Conservation (phyloP, 495 filamentous ascomycete genomes). For the Gamarada debralockiae region DNA sequence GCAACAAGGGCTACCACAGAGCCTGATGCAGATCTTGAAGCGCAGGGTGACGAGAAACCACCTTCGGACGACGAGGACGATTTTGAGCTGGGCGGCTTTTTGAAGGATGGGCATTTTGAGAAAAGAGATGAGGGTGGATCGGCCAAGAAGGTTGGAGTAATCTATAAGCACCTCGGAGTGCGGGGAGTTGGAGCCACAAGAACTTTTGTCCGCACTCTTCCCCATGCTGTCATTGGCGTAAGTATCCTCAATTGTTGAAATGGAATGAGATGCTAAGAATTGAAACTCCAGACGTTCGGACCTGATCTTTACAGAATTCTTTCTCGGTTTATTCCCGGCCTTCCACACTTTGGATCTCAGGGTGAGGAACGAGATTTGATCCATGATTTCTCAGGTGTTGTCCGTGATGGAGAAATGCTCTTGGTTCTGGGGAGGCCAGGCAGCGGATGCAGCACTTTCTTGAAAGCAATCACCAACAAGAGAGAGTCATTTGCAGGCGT, state of each 20-base stretch:
- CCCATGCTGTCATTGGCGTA: slow-evolving; percentile 64
- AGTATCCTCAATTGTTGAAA: slow-evolving; percentile 38
- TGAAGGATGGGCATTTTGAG: slow-evolving; percentile 78
- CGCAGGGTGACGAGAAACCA: slow-evolving; percentile 29
- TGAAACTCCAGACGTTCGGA: slow-evolving; percentile 67
- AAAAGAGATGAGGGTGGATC: slow-evolving; percentile 67
- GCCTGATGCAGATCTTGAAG: slow-evolving; percentile 17
- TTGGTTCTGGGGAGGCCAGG: slow-evolving; percentile 79
- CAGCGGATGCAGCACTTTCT: slow-evolving; percentile 75
- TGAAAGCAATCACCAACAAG: slow-evolving; percentile 74
- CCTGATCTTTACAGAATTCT: slow-evolving; percentile 75
- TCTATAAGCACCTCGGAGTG: slow-evolving; percentile 77
- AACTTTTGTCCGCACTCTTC: slow-evolving; percentile 69
- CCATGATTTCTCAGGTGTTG: slow-evolving; percentile 73
- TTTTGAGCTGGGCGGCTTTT: slow-evolving; percentile 70
- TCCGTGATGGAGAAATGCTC: slow-evolving; percentile 80
- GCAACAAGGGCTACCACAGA: slow-evolving; percentile 1
- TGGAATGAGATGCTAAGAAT: neutral
- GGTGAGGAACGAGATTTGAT: slow-evolving; percentile 57
- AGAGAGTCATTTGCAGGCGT: slow-evolving; percentile 61
- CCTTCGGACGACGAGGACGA: slow-evolving; percentile 41
- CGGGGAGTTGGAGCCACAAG: slow-evolving; percentile 65
- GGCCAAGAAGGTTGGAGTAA: slow-evolving; percentile 69
- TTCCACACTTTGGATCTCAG: slow-evolving; percentile 44
- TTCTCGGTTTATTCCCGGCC: slow-evolving; percentile 57